phyloP scores from a whole-genome alignment of 2,329 filamentous ascomycete species.

The Penicillium nordicum region DNA sequence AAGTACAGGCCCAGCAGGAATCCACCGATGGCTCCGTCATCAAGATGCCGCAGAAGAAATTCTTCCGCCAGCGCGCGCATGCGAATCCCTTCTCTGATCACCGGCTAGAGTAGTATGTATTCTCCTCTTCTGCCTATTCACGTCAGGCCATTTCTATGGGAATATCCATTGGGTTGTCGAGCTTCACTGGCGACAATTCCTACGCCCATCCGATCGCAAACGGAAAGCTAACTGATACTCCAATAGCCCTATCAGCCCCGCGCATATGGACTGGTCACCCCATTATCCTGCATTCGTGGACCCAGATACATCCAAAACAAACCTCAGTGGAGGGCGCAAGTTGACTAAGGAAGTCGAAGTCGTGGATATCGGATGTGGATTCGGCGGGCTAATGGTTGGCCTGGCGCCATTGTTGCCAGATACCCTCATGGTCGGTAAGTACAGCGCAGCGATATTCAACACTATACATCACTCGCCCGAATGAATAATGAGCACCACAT shows the following conservation, averaged over 20 bases:
- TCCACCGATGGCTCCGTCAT: constrained; percentile 35
- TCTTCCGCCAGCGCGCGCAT: constrained; percentile 93
- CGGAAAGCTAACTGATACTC: neutral
- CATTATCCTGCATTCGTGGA: constrained; percentile 73
- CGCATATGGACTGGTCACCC: constrained; percentile 84
- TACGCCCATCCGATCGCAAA: neutral
- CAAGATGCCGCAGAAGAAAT: constrained; percentile 84
- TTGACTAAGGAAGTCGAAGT: constrained; percentile 75
- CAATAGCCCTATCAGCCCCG: constrained; percentile 69
- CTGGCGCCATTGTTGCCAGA: constrained; percentile 78
- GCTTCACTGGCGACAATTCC: neutral
- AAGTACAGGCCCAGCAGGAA: constrained; percentile 19
- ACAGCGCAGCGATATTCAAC: neutral
- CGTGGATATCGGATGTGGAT: constrained; percentile 95
- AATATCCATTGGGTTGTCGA: too few relatives aligned
- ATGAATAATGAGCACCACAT: neutral
- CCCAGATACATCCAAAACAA: constrained; percentile 34
- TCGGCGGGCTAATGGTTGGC: constrained; percentile 84
- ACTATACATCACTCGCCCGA: neutral
- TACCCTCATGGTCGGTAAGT: constrained; percentile 73
- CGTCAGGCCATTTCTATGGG: rapidly evolving
- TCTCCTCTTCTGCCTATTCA: neutral
- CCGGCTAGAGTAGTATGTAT: constrained; percentile 73
- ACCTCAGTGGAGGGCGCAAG: constrained; percentile 33
- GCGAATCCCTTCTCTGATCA: constrained; percentile 98